These are phyloP conservation scores for Suillus luteus DNA, from an alignment of 768 basidiomycete genomes.

Conservation along the genomic window DNA sequence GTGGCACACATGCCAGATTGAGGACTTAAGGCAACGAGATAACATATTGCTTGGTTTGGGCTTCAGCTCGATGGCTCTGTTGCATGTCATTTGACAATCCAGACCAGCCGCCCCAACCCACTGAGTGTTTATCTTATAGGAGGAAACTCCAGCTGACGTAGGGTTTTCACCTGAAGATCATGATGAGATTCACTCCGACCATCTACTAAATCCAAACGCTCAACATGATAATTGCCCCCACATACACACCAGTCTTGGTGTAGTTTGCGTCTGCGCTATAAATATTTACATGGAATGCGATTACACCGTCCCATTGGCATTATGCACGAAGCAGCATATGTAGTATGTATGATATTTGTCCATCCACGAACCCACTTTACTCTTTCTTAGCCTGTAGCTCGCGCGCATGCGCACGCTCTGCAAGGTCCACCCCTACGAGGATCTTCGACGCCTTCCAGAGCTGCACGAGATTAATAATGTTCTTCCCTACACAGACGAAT, in stretches of 20 bases:
- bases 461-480: constrained; percentile 93
- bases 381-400: constrained; percentile 35
- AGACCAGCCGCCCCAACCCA: background rate
- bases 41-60: background rate
- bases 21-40: background rate
- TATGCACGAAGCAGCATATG: constrained; percentile 14
- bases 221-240: background rate
- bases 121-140: background rate
- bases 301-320: constrained; percentile 14
- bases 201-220: background rate
- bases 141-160: background rate
- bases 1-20: background rate
- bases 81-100: background rate
- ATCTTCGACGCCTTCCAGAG: constrained; percentile 98
- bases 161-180: background rate
- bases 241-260: background rate
- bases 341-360: constrained; percentile 12
- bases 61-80: background rate
- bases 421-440: constrained; percentile 89
- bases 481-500: constrained; percentile 79
- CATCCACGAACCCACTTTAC: constrained; percentile 7
- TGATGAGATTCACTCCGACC: background rate
- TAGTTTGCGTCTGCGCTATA: background rate
- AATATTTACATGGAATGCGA: constrained; percentile 9
- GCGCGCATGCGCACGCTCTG: constrained; percentile 73